phyloP scores from a whole-genome alignment of 23 red algal species.

The Cyanidium caldarium region DNA sequence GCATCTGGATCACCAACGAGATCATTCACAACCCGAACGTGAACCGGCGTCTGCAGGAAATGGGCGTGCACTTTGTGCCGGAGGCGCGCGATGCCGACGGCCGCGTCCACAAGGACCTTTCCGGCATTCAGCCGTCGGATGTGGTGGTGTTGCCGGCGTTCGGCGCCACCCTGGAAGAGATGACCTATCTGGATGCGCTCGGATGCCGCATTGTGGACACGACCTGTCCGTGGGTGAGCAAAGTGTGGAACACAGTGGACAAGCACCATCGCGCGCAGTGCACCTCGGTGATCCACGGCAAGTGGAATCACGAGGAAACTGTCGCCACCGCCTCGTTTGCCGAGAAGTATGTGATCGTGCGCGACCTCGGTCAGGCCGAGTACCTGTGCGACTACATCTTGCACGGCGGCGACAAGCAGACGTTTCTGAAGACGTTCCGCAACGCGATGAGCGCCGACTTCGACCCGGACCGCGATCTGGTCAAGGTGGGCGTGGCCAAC shows the following conservation, averaged over 20 bases:
- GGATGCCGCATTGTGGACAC: conserved; percentile 85
- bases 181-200: conserved; percentile 37
- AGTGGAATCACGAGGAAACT: conserved; percentile 98
- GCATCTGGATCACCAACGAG: conserved; percentile 96
- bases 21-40: conserved; percentile 99
- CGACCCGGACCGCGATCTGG: conserved; percentile 76
- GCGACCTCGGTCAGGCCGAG: conserved; percentile 76
- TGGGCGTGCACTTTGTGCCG: conserved; percentile 68
- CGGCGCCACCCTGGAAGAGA: conserved; percentile 84
- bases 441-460: conserved; percentile 87
- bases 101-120: conserved; percentile 47
- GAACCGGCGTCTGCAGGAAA: conserved; percentile 66
- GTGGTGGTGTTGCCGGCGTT: conserved; percentile 92
- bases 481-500: conserved; percentile 82
- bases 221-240: conserved; percentile 95
- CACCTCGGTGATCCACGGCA: conserved; percentile 94
- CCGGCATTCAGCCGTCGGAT: conserved; percentile 30
- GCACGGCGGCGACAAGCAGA: conserved; percentile 62
- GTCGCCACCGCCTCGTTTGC: conserved; percentile 90
- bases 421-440: conserved; percentile 62
- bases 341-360: conserved; percentile 78
- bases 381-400: conserved; percentile 88
- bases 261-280: conserved; percentile 39
- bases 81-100: conserved; percentile 24
- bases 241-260: conserved; percentile 84